Base-by-base conservation (phyloP, 768 basidiomycete genomes). In the Leccinum subgranulosum region DNA sequence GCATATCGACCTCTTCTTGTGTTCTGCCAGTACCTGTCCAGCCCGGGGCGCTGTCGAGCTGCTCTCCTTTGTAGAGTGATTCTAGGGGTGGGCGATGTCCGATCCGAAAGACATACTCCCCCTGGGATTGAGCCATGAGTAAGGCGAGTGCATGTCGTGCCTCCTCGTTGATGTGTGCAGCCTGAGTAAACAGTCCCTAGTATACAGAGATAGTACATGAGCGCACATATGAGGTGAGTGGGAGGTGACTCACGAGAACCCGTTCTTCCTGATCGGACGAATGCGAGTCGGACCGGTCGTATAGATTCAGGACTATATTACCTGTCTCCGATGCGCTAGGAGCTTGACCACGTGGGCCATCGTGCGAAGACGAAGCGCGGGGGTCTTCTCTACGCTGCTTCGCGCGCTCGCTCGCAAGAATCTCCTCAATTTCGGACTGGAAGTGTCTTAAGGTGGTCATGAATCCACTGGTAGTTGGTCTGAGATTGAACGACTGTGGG, bases 371-470 rank as follows among this genome's bases (percentile, higher is more conserved):
- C 43, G 65, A 64, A 10, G 39, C 47, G 49, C 34, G 51, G 53
- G 49, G 48, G 48, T 58, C 64, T 69, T 58, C 63, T 49, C 28
- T 70, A 41, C 87, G 82, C 61, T 90, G 85, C 70, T 81, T 89
- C 29, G 79, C 74, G 47, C 83, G 74, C 72, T 90, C 88, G 51
- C 85, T 82, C 63, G 81, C 77, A 57, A 84, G 83, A 65, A 91
- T 87, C 62, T 88, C 83, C 60, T 91, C 85, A 59, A 92, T 92
- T 73, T 90, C 88, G 64, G 73, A 80, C 71, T 92, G 90, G 63
- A 76, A 76, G 59, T 58, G 70, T 39, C 65, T 68, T 50, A 76
- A 62, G 19, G 71, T 61, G 39, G 73, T 65, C 74, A 76, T 75
- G 49, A 12, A 0, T 47, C 21, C 41, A 43, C 41, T 43, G 41